Percentiles rank a stretch among this genome's conserved stretches.
Evolutionary conservation across 805 yeast species (phyloP).

Genomic region (Candida endomychidarum): DNA sequence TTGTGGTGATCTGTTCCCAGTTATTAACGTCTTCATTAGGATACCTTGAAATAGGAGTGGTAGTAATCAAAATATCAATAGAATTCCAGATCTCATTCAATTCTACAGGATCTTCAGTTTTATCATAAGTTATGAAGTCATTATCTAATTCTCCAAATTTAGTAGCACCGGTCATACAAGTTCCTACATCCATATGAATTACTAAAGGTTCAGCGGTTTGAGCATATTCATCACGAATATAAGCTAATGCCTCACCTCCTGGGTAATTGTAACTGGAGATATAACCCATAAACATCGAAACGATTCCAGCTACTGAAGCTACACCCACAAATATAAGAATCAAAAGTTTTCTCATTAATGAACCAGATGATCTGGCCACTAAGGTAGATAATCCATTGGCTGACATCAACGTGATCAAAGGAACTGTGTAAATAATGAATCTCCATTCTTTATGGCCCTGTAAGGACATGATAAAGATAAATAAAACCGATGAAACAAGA

Average conservation of each 20-base stretch:
- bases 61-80: constrained; percentile 28
- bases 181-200: constrained; percentile 74
- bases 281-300: constrained; percentile 53
- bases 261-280: constrained; percentile 81
- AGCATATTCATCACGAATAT: neutral
- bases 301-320: constrained; percentile 28
- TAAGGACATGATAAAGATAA: constrained; percentile 63
- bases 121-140: constrained; percentile 56
- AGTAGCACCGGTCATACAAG: constrained; percentile 87
- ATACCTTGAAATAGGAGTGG: constrained; percentile 13
- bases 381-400: constrained; percentile 54
- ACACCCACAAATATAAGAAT: constrained; percentile 23
- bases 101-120: constrained; percentile 55
- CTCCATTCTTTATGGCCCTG: constrained; percentile 97
- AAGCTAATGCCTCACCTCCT: constrained; percentile 73
- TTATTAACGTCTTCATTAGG: constrained; percentile 14
- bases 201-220: constrained; percentile 13
- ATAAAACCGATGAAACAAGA: constrained; percentile 52
- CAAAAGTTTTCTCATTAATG: constrained; percentile 7
- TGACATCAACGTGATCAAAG: constrained; percentile 63
- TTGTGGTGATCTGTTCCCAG: constrained; percentile 24
- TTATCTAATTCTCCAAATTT: constrained; percentile 64
- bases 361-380: constrained; percentile 14
- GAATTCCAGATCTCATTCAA: constrained; percentile 30
- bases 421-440: constrained; percentile 74